A percentile compares a stretch with the other conserved stretches of the same genome.
phyloP scores from a whole-genome alignment of 192 early-diverging fungal species.

The Linnemannia hyalina region DNA sequence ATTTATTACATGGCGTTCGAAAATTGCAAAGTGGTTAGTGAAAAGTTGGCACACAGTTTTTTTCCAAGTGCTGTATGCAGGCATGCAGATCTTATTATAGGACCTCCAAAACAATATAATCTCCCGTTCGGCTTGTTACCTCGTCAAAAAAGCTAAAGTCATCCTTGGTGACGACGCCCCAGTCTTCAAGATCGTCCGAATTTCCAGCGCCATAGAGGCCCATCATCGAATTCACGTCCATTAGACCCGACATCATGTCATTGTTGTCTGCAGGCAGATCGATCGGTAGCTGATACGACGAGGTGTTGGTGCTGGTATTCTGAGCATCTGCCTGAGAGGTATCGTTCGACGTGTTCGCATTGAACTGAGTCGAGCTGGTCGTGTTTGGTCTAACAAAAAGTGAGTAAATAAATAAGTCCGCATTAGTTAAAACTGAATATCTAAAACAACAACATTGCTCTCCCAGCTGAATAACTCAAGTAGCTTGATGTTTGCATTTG shows the following conservation, averaged over 20 bases:
- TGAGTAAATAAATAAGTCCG: not conserved
- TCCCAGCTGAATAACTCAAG: not conserved
- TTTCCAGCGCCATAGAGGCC: conserved; percentile 35
- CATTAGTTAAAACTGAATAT: too few relatives aligned
- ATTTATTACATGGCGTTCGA: not conserved
- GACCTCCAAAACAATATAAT: not conserved
- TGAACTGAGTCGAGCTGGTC: conserved; percentile 14
- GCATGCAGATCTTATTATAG: not conserved
- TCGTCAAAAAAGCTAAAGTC: conserved; percentile 55
- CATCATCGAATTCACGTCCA: conserved; percentile 42
- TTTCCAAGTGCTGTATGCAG: not conserved
- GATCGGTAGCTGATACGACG: conserved; percentile 42
- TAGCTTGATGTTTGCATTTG: not conserved
- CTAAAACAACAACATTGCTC: too few relatives aligned
- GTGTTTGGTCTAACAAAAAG: not conserved
- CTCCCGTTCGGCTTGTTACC: not conserved
- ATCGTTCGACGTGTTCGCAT: not conserved
- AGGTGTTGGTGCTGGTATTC: conserved; percentile 13
- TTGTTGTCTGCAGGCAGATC: conserved; percentile 30
- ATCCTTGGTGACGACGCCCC: conserved; percentile 46
- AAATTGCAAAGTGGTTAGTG: too few relatives aligned
- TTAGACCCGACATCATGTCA: conserved; percentile 36
- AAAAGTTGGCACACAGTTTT: not conserved
- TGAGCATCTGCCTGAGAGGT: conserved; percentile 17
- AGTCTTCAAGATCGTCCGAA: conserved; percentile 44